A percentile compares a stretch with the other conserved stretches of the same genome.
Evolutionary conservation across 129 eudicot species (phyloP).

Genomic region (Calendula officinalis): DNA sequence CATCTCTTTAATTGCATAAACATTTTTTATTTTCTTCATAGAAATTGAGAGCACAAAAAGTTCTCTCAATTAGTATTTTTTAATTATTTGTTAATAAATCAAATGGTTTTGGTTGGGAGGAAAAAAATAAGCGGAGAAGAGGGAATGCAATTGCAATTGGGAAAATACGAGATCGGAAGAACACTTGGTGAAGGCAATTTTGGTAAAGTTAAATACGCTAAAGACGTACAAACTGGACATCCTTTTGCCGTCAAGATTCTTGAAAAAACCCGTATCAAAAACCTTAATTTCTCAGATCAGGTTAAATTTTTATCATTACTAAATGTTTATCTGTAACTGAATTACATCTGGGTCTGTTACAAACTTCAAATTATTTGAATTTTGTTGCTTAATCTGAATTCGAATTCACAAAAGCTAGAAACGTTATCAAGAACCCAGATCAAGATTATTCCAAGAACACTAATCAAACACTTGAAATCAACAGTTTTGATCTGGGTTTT

Average conservation of each 20-base stretch:
- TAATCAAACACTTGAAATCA: background rate
- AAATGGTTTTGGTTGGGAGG: conserved; percentile 43
- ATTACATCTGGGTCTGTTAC: background rate
- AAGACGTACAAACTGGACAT: conserved; percentile 55
- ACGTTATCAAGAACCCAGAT: too few species aligned
- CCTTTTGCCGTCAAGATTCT: conserved; percentile 82
- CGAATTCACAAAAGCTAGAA: too few species aligned
- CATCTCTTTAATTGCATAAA: background rate
- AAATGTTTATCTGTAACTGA: background rate
- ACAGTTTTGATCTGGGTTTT: background rate
- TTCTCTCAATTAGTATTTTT: conserved; percentile 8
- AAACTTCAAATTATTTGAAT: background rate
- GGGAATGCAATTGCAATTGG: conserved; percentile 75
- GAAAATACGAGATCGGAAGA: conserved; percentile 83
- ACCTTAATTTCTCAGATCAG: conserved; percentile 88
- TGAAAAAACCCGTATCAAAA: conserved; percentile 58
- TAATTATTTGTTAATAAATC: background rate
- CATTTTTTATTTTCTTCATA: background rate
- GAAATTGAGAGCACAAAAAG: conserved; percentile 13
- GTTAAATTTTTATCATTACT: conserved; percentile 18
- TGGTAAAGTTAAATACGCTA: conserved; percentile 82
- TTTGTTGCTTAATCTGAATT: too few species aligned
- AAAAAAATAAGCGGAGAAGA: conserved; percentile 30
- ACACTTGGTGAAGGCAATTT: conserved; percentile 91
- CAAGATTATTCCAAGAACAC: too few species aligned